A percentile compares a stretch with the other conserved stretches of the same genome.
These are phyloP conservation scores for Microdochium bolleyi DNA, from an alignment of 2,329 filamentous ascomycete genomes.

Conservation along the genomic window DNA sequence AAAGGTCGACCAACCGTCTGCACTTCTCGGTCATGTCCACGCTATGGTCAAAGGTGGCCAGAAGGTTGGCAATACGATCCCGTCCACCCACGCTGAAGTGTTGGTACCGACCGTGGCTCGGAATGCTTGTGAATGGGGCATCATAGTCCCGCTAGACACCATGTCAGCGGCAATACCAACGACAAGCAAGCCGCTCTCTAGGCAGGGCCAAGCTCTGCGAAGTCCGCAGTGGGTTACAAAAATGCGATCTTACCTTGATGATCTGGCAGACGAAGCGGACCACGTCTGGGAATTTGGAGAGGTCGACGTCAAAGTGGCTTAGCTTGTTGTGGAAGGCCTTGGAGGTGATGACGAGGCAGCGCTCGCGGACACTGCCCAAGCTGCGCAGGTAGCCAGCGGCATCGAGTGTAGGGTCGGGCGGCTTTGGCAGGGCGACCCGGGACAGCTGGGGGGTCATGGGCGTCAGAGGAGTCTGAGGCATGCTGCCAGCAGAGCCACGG, in stretches of 20 bases:
- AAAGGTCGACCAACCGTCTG: slow-evolving; percentile 68
- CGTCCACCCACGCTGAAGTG: slow-evolving; percentile 76
- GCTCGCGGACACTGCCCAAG: slow-evolving; percentile 78
- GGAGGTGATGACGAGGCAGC: slow-evolving; percentile 64
- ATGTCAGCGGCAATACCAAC: not conserved
- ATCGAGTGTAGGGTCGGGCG: slow-evolving; percentile 81
- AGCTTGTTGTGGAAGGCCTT: slow-evolving; percentile 73
- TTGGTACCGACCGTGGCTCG: slow-evolving; percentile 79
- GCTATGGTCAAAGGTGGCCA: slow-evolving; percentile 59
- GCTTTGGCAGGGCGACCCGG: slow-evolving; percentile 72
- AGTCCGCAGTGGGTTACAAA: not conserved
- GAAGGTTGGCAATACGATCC: slow-evolving; percentile 63
- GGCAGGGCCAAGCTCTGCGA: not conserved
- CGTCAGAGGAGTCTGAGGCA: slow-evolving; percentile 38
- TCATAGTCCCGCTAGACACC: slow-evolving; percentile 43
- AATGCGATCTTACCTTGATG: slow-evolving; percentile 66
- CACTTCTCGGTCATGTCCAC: slow-evolving; percentile 68
- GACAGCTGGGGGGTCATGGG: slow-evolving; percentile 50
- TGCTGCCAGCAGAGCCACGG: slow-evolving; percentile 42
- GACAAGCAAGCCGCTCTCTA: not conserved
- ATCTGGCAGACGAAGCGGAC: slow-evolving; percentile 85
- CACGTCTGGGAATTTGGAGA: slow-evolving; percentile 74
- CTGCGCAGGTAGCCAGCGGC: slow-evolving; percentile 87
- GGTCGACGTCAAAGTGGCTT: slow-evolving; percentile 82
- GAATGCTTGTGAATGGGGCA: slow-evolving; percentile 55